phyloP scores from a whole-genome alignment of 768 basidiomycete species.

The Hypsizygus marmoreus region DNA sequence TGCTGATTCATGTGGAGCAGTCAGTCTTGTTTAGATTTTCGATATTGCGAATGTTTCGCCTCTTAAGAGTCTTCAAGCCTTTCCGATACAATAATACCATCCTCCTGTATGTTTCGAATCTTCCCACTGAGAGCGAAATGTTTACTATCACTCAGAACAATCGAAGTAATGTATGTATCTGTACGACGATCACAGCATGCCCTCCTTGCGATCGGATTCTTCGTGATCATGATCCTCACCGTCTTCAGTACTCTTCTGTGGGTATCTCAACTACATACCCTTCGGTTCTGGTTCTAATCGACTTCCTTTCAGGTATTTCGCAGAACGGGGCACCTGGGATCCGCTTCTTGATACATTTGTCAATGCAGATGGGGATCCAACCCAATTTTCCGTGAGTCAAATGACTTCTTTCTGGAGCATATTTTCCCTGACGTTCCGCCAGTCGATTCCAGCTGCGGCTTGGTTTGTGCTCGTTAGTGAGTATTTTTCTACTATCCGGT shows the following conservation, averaged over 20 bases:
- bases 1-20: constrained; percentile 35
- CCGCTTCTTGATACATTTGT: constrained; percentile 76
- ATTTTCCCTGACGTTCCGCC: neutral
- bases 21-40: constrained; percentile 89
- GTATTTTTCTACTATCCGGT: constrained; percentile 29
- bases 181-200: constrained; percentile 86
- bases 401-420: neutral
- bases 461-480: constrained; percentile 86
- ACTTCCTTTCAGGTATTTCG: constrained; percentile 93
- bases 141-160: constrained; percentile 54
- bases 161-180: constrained; percentile 91
- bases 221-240: constrained; percentile 83
- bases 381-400: constrained; percentile 67
- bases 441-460: constrained; percentile 44
- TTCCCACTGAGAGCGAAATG: neutral
- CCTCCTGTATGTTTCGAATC: constrained; percentile 57
- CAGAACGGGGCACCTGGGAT: constrained; percentile 91
- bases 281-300: no score
- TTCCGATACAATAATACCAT: constrained; percentile 85
- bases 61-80: constrained; percentile 86
- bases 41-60: constrained; percentile 86
- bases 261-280: no score
- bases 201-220: constrained; percentile 83
- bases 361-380: constrained; percentile 82
- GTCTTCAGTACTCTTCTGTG: constrained; percentile 86